These are phyloP conservation scores for Aspergillus udagawae DNA, from an alignment of 2,329 filamentous ascomycete genomes.

Conservation along the genomic window DNA sequence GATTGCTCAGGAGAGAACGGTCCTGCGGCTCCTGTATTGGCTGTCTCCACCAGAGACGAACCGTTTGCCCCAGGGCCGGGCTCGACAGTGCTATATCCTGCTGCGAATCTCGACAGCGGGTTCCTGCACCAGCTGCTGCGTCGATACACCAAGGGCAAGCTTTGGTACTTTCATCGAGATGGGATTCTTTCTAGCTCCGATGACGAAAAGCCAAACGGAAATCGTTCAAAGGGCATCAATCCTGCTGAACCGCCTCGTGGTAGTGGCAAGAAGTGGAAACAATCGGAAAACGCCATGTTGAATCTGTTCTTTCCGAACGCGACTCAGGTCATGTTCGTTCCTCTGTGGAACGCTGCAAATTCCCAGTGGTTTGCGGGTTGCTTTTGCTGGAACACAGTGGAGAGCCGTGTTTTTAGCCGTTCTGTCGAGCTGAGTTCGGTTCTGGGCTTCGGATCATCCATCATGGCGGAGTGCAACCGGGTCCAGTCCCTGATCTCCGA, in stretches of 20 bases:
- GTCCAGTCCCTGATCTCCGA: constrained; percentile 41
- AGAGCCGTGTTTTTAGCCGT: constrained; percentile 35
- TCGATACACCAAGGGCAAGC: constrained; percentile 46
- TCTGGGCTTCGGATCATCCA: constrained; percentile 38
- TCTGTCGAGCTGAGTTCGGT: constrained; percentile 39
- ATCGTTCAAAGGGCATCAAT: constrained; percentile 8
- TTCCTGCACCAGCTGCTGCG: constrained; percentile 36
- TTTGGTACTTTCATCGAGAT: constrained; percentile 47
- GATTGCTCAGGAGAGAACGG: constrained; percentile 26
- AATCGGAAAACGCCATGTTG: constrained; percentile 36
- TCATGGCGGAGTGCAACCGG: constrained; percentile 42
- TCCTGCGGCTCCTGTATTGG: constrained; percentile 29
- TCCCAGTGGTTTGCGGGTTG: constrained; percentile 46
- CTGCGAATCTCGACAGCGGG: constrained; percentile 27
- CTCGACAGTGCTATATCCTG: constrained; percentile 22
- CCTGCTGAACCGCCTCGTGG: constrained; percentile 17
- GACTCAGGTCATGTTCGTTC: constrained; percentile 48
- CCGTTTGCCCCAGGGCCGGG: constrained; percentile 32
- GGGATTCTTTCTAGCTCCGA: constrained; percentile 43
- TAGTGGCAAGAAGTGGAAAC: constrained; percentile 26
- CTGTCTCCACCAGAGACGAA: constrained; percentile 34
- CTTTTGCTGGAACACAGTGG: constrained; percentile 41
- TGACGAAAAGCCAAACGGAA: constrained; percentile 25
- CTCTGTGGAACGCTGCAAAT: constrained; percentile 48
- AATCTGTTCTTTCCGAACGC: constrained; percentile 46